Evolutionary conservation across 495 filamentous ascomycete species (phyloP).

Genomic region (Aspergillus ellipticus): DNA sequence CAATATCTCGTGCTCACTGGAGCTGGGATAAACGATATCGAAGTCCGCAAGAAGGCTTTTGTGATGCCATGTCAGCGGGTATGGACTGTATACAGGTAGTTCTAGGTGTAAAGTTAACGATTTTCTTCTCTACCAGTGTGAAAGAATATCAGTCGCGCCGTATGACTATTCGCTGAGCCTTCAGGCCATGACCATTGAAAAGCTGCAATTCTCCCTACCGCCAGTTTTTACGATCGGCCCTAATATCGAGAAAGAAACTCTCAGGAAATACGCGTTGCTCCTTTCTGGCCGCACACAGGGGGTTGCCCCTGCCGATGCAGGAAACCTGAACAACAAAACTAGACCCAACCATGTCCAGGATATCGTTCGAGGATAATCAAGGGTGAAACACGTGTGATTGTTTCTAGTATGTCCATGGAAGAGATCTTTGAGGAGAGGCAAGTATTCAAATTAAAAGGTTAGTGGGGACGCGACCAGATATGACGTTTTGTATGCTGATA

Average conservation of each 20-base stretch:
- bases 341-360: constrained; percentile 68
- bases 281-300: constrained; percentile 52
- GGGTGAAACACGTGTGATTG: constrained; percentile 75
- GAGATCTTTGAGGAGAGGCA: constrained; percentile 81
- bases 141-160: constrained; percentile 61
- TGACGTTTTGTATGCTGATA: background rate
- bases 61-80: constrained; percentile 63
- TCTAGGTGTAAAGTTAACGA: background rate
- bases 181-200: constrained; percentile 82
- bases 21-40: constrained; percentile 63
- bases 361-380: constrained; percentile 86
- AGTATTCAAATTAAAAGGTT: constrained; percentile 64
- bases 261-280: constrained; percentile 75
- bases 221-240: constrained; percentile 86
- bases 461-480: background rate
- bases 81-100: constrained; percentile 22
- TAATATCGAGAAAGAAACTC: constrained; percentile 57
- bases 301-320: constrained; percentile 25
- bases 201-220: constrained; percentile 71
- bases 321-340: constrained; percentile 17
- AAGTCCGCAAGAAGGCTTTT: constrained; percentile 69
- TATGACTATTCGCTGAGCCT: constrained; percentile 73
- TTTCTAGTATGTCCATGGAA: constrained; percentile 81
- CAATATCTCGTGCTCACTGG: constrained; percentile 81
- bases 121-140: constrained; percentile 21